Percentiles rank a stretch among this genome's conserved stretches.
Conservation (phyloP, 495 filamentous ascomycete species). For the Aspergillus incahuasiensis region DNA sequence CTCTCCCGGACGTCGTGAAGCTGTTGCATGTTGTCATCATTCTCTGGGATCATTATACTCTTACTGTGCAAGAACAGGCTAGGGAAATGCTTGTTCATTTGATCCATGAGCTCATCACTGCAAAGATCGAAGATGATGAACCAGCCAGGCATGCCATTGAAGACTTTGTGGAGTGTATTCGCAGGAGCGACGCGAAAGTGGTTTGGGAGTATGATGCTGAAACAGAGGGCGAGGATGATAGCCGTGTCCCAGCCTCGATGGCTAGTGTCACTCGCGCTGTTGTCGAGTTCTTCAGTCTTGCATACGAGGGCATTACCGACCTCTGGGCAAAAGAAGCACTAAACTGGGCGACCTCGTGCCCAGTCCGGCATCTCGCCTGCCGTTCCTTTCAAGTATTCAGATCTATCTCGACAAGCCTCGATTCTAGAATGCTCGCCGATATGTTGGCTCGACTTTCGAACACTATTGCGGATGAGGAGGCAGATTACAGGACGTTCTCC, state of each 20-base stretch:
- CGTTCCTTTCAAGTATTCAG: constrained; percentile 97
- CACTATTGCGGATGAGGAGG: constrained; percentile 88
- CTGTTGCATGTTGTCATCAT: constrained; percentile 88
- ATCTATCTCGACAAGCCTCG: constrained; percentile 82
- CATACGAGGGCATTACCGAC: constrained; percentile 82
- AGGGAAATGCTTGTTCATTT: constrained; percentile 97
- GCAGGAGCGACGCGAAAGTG: constrained; percentile 76
- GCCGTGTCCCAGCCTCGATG: constrained; percentile 85
- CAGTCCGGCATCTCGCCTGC: constrained; percentile 92
- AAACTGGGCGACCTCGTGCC: constrained; percentile 93
- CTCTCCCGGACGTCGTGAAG: constrained; percentile 71
- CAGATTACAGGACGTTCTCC: constrained; percentile 90
- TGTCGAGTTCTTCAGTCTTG: constrained; percentile 76
- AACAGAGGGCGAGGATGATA: constrained; percentile 58
- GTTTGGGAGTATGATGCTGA: constrained; percentile 91
- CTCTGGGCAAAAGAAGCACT: constrained; percentile 86
- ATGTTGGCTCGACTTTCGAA: constrained; percentile 94
- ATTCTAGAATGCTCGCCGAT: constrained; percentile 89
- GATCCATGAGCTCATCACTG: constrained; percentile 93
- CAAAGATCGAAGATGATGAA: constrained; percentile 73
- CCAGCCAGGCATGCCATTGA: constrained; percentile 70
- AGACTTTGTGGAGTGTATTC: constrained; percentile 84
- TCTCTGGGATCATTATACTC: constrained; percentile 93
- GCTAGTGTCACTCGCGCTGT: constrained; percentile 72
- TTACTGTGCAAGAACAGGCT: constrained; percentile 94